Base-by-base conservation (phyloP, 306 rosid species). In the Cucurbita ficifolia region DNA sequence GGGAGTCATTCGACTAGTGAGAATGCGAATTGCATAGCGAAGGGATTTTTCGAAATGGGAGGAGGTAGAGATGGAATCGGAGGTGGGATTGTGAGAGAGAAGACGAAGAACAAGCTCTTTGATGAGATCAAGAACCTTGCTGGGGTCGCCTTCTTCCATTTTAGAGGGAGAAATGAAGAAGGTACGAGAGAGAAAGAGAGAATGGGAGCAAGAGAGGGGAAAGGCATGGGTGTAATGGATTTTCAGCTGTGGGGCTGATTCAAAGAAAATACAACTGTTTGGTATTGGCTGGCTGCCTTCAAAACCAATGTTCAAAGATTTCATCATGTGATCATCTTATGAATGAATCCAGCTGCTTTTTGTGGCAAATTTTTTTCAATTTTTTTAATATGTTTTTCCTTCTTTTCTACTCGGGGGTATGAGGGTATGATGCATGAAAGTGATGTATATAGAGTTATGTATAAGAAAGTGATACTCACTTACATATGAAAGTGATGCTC, bases 141-240 rank as follows among this genome's bases (percentile, higher is more conserved):
- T 96, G 67, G 80, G 88, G 42, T 91, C 96, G 62, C 89, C 97
- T 77, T 92, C 98, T 61, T 94, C 92, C 96, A 95, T 95, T 57
- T 11, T 61, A 12, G 29, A 51, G 36, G 54, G 48, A 7, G 63
- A 57, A 7, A 67, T 8, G 29, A 18, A 62, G 16, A 33, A 19
- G 7, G 38, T 7, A 54, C 8, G 54, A 12, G 74, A 76, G 70
- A 42, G 50, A 21, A 43, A 0, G 16, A 5, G 40, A 22, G 38
- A 69, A 43, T 49, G 2, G 22, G 19, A 12, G 56, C 7, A 39
- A 40, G 51, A 10, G 12, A 68, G 12, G 40, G 53, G 36, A 65
- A 42, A 65, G 70, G 67, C 21, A 60, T 33, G 65, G 29, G 69
- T 60, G 68, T 61, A 13, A 4, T 13, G n/a, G 13, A 60, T 7